Conservation (phyloP, 192 early-diverging fungal species). For the Podila epicladia region DNA sequence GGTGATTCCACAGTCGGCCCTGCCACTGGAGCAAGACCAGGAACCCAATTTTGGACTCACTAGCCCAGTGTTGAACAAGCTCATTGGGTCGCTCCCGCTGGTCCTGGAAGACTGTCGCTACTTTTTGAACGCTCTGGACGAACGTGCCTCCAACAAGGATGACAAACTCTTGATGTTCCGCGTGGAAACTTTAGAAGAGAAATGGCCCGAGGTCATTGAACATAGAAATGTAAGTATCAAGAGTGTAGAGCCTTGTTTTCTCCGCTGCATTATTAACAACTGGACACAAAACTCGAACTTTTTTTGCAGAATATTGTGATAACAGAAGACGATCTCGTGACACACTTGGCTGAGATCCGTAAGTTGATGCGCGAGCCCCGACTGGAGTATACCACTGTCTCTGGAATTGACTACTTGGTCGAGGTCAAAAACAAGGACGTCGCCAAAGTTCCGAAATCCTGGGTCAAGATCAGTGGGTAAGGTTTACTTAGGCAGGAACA, state of each 20-base stretch:
- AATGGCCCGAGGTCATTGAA: slow-evolving; percentile 58
- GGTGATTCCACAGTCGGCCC: slow-evolving; percentile 14
- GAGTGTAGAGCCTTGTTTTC: background rate
- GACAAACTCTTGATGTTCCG: slow-evolving; percentile 69
- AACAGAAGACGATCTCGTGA: slow-evolving; percentile 67
- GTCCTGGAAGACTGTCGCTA: slow-evolving; percentile 43
- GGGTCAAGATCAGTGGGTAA: slow-evolving; percentile 71
- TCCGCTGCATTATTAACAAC: background rate
- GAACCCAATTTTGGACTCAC: slow-evolving; percentile 17
- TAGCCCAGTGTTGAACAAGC: slow-evolving; percentile 37
- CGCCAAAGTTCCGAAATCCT: slow-evolving; percentile 70
- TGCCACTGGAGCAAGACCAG: background rate
- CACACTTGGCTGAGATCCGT: slow-evolving; percentile 60
- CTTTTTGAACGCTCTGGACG: slow-evolving; percentile 57
- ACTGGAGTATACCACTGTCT: slow-evolving; percentile 70
- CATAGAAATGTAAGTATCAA: slow-evolving; percentile 53
- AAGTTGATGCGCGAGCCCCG: slow-evolving; percentile 53
- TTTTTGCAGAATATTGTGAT: slow-evolving; percentile 53
- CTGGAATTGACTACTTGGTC: slow-evolving; percentile 80
- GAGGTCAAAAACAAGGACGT: slow-evolving; percentile 70
- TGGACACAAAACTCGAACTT: background rate
- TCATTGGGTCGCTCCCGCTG: slow-evolving; percentile 52
- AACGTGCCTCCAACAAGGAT: slow-evolving; percentile 54
- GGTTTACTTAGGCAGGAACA: background rate
- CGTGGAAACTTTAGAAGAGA: slow-evolving; percentile 38